phyloP scores from a whole-genome alignment of 495 filamentous ascomycete genomes.

The Tetracladium setigerum region DNA sequence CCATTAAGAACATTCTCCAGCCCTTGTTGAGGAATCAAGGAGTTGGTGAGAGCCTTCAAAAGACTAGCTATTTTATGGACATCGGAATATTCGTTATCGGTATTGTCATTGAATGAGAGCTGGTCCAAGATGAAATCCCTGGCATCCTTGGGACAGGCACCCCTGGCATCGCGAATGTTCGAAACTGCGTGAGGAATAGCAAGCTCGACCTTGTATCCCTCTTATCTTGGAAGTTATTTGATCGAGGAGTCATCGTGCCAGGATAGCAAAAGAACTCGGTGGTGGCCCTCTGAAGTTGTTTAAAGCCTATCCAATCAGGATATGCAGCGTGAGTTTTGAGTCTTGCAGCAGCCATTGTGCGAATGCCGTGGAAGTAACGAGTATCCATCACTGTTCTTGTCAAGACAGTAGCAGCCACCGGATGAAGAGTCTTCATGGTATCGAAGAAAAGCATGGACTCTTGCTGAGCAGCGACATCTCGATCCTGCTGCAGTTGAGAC shows the following conservation, averaged over 20 bases:
- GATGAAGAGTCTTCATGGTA: constrained; percentile 41
- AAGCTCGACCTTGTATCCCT: constrained; percentile 72
- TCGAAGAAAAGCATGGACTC: constrained; percentile 49
- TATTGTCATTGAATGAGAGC: constrained; percentile 89
- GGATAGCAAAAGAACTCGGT: constrained; percentile 81
- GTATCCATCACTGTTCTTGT: constrained; percentile 82
- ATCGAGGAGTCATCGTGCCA: constrained; percentile 61
- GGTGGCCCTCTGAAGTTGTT: constrained; percentile 77
- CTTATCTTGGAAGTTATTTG: constrained; percentile 86
- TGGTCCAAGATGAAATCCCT: constrained; percentile 80
- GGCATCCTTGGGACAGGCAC: constrained; percentile 65
- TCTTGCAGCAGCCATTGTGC: constrained; percentile 67
- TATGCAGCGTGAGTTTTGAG: constrained; percentile 66
- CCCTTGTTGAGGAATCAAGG: constrained; percentile 49
- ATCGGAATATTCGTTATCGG: constrained; percentile 79
- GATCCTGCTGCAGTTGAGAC: constrained; percentile 93
- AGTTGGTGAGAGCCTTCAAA: constrained; percentile 71
- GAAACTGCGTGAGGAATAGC: constrained; percentile 75
- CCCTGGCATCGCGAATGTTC: constrained; percentile 63
- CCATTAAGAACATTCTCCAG: constrained; percentile 34
- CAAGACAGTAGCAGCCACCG: constrained; percentile 77
- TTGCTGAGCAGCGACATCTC: constrained; percentile 91
- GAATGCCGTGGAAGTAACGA: constrained; percentile 89
- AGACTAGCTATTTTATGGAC: constrained; percentile 77
- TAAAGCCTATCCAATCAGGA: constrained; percentile 69